Evolutionary conservation across 306 rosid genomes (phyloP).

Genomic region (Hippophae tibetana): DNA sequence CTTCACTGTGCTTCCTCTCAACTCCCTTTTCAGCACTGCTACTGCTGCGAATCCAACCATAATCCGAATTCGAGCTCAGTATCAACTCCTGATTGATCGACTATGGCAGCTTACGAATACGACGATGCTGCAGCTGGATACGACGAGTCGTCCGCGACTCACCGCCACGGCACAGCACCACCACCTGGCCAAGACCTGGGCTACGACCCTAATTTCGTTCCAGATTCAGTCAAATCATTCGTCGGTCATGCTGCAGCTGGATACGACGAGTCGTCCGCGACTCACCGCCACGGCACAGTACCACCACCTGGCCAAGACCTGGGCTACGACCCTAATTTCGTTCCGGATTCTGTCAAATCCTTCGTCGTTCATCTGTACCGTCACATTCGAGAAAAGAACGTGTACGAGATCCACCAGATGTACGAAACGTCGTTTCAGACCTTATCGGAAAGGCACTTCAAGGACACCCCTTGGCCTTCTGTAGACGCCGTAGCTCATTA

Average conservation of each 20-base stretch:
- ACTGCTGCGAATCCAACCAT: neutral
- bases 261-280: conserved; percentile 29
- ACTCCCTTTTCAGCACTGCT: neutral
- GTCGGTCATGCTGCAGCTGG: conserved; percentile 41
- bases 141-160: conserved; percentile 31
- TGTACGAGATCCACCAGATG: conserved; percentile 93
- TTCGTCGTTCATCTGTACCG: conserved; percentile 90
- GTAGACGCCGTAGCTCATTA: conserved; percentile 76
- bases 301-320: conserved; percentile 35
- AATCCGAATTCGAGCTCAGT: conserved; percentile 2
- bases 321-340: conserved; percentile 86
- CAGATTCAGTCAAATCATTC: conserved; percentile 73
- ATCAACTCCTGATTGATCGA: no score
- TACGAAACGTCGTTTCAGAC: conserved; percentile 77
- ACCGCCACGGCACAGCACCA: conserved; percentile 21
- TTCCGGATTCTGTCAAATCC: conserved; percentile 72
- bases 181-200: conserved; percentile 44
- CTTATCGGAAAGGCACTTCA: conserved; percentile 81
- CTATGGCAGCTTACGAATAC: conserved; percentile 55
- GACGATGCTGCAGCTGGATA: conserved; percentile 36
- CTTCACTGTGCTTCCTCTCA: neutral
- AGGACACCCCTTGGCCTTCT: conserved; percentile 94
- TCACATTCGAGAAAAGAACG: conserved; percentile 91
- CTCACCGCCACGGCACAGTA: conserved; percentile 25
- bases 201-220: conserved; percentile 86